Conservation (phyloP, 2,329 filamentous ascomycete genomes). For the Arthrobotrys iridis region DNA sequence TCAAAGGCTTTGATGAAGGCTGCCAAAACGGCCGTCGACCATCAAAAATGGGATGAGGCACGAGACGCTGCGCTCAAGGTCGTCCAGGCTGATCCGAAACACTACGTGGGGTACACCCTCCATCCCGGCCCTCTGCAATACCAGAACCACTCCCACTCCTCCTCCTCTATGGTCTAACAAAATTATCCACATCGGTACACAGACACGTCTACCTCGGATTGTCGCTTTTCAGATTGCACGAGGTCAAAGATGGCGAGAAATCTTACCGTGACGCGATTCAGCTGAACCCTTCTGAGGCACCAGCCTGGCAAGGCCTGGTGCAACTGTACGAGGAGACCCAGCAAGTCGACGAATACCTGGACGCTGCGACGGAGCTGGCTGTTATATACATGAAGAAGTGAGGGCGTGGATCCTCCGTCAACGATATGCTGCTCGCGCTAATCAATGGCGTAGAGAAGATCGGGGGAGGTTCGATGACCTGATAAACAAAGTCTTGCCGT, state of each 20-base stretch:
- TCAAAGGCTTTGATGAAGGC: slow-evolving; percentile 71
- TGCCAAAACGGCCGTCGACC: slow-evolving; percentile 79
- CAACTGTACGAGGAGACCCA: slow-evolving; percentile 83
- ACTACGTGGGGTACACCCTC: slow-evolving; percentile 67
- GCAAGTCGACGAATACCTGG: slow-evolving; percentile 78
- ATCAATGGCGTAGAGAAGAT: slow-evolving; percentile 65
- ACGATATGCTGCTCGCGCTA: slow-evolving; percentile 1
- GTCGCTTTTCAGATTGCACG: slow-evolving; percentile 79
- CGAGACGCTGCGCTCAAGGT: slow-evolving; percentile 74
- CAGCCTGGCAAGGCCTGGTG: slow-evolving; percentile 89
- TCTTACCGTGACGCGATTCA: slow-evolving; percentile 75
- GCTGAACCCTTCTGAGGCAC: slow-evolving; percentile 78
- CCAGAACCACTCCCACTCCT: not conserved
- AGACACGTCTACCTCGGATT: slow-evolving; percentile 89
- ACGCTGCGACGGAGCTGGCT: slow-evolving; percentile 77
- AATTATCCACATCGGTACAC: slow-evolving; percentile 42
- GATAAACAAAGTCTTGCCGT: slow-evolving; percentile 31
- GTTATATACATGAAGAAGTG: slow-evolving; percentile 76
- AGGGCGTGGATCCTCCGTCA: slow-evolving; percentile 61
- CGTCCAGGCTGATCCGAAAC: slow-evolving; percentile 76
- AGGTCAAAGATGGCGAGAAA: slow-evolving; percentile 76
- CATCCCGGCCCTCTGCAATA: not conserved
- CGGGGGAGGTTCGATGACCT: slow-evolving; percentile 64
- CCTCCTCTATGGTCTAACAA: not conserved
- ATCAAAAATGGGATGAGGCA: slow-evolving; percentile 81